A percentile compares a stretch with the other conserved stretches of the same genome.
phyloP scores from a whole-genome alignment of 2,329 filamentous ascomycete species.

The Sporothrix pallida region DNA sequence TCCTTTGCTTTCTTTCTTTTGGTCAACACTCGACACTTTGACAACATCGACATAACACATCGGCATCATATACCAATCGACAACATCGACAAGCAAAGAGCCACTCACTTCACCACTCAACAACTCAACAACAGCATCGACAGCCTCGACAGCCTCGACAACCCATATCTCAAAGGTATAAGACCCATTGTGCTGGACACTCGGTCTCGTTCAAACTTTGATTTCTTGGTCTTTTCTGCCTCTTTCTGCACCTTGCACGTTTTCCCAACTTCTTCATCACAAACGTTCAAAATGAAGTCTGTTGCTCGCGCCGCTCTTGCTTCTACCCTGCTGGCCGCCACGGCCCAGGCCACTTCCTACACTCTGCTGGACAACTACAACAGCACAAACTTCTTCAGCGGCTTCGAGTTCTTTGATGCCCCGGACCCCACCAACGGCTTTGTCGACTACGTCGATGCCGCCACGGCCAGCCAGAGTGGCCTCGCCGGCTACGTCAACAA shows the following conservation, averaged over 20 bases:
- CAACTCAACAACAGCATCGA: not conserved
- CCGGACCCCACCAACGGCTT: constrained; percentile 76
- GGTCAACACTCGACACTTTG: not conserved
- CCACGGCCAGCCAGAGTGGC: constrained; percentile 61
- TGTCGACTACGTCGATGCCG: constrained; percentile 69
- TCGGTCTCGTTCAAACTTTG: constrained; percentile 1
- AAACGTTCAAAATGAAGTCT: constrained; percentile 32
- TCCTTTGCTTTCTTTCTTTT: not conserved
- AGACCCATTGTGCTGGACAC: constrained; percentile 26
- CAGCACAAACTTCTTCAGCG: constrained; percentile 60
- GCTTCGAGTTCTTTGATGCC: constrained; percentile 61
- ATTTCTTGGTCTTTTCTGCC: not conserved
- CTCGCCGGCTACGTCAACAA: constrained; percentile 63
- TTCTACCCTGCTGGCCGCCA: constrained; percentile 32
- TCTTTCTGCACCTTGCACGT: not conserved
- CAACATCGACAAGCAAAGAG: not conserved
- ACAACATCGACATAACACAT: constrained; percentile 3
- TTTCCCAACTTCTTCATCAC: not conserved
- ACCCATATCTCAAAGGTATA: not conserved
- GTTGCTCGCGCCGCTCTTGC: constrained; percentile 4
- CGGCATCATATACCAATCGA: not conserved
- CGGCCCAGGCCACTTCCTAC: constrained; percentile 49
- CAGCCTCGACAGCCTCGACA: not conserved
- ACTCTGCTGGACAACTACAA: constrained; percentile 56
- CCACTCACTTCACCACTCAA: not conserved